Evolutionary conservation across 75 land plant species (phyloP).

Genomic region (Adiantum capillusveneris): DNA sequence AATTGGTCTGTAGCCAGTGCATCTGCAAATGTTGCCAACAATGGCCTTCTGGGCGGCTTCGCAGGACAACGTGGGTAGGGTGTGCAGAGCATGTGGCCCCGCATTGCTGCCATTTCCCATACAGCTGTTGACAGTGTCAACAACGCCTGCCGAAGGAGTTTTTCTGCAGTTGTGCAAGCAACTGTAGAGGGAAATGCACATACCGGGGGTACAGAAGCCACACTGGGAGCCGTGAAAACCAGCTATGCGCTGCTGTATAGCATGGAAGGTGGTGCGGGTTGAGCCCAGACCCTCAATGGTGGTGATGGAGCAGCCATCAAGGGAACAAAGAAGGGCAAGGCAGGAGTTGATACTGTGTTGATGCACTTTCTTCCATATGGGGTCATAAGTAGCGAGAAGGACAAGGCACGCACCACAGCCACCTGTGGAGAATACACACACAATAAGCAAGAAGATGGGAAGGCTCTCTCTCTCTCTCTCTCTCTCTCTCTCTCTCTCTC

Average conservation of each 20-base stretch:
- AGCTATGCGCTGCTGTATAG: no score
- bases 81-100: no score
- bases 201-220: slow-evolving; percentile 84
- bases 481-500: no score
- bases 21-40: slow-evolving; percentile 72
- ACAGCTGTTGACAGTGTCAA: slow-evolving; percentile 15
- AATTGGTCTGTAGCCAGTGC: slow-evolving; percentile 88
- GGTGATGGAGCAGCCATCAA: slow-evolving; percentile 66
- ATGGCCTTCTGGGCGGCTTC: slow-evolving; percentile 57
- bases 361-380: no score
- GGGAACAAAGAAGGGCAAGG: slow-evolving; percentile 54
- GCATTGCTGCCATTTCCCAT: no score
- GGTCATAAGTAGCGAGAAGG: not conserved
- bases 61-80: slow-evolving; percentile 43
- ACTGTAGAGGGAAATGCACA: slow-evolving; percentile 60
- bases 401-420: slow-evolving; percentile 35
- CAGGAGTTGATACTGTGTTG: slow-evolving; percentile 48
- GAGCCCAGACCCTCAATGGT: slow-evolving; percentile 66
- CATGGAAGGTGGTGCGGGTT: slow-evolving; percentile 43
- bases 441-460: no score
- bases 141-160: slow-evolving; percentile 33
- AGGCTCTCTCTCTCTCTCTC: no score
- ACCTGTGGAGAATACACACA: no score
- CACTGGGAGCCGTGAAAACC: no score
- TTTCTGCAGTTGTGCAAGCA: no score